These are phyloP conservation scores for Suhomyces sp. DNA, from an alignment of 805 yeast genomes.

Conservation along the genomic window DNA sequence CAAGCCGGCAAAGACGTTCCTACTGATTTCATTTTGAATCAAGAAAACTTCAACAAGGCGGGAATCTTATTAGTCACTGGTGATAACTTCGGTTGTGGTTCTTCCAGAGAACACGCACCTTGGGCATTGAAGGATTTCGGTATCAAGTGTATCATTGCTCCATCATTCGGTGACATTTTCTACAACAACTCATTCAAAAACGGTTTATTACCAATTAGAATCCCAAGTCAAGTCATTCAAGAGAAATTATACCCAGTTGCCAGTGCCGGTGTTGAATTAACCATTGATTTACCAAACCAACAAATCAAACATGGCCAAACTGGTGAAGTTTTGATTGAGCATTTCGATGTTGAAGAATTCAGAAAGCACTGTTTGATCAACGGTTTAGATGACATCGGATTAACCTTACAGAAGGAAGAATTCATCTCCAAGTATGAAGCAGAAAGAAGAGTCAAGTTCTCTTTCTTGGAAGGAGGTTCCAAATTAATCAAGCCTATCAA, in stretches of 20 bases:
- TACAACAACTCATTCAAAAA: conserved; percentile 96
- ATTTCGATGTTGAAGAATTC: conserved; percentile 85
- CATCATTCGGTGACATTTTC: conserved; percentile 97
- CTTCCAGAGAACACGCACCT: conserved; percentile 99
- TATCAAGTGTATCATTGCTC: conserved; percentile 92
- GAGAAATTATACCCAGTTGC: conserved; percentile 80
- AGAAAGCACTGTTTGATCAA: conserved; percentile 93
- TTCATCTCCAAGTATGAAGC: conserved; percentile 72
- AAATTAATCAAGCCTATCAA: conserved; percentile 59
- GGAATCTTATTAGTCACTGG: conserved; percentile 89
- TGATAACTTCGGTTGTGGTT: conserved; percentile 98
- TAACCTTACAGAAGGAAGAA: conserved; percentile 87
- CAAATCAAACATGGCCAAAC: conserved; percentile 67
- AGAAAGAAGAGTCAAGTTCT: conserved; percentile 71
- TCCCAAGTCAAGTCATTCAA: conserved; percentile 73
- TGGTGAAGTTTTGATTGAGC: conserved; percentile 61
- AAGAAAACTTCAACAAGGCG: conserved; percentile 75
- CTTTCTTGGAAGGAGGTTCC: conserved; percentile 92
- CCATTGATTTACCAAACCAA: conserved; percentile 86
- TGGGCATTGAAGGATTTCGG: conserved; percentile 99
- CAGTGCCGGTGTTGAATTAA: conserved; percentile 62
- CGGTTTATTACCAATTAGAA: conserved; percentile 88
- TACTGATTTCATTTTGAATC: conserved; percentile 91
- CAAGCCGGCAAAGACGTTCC: conserved; percentile 68
- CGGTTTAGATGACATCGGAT: conserved; percentile 95